Evolutionary conservation across 208 protist species (phyloP).

Genomic region (Leishmania turanica): DNA sequence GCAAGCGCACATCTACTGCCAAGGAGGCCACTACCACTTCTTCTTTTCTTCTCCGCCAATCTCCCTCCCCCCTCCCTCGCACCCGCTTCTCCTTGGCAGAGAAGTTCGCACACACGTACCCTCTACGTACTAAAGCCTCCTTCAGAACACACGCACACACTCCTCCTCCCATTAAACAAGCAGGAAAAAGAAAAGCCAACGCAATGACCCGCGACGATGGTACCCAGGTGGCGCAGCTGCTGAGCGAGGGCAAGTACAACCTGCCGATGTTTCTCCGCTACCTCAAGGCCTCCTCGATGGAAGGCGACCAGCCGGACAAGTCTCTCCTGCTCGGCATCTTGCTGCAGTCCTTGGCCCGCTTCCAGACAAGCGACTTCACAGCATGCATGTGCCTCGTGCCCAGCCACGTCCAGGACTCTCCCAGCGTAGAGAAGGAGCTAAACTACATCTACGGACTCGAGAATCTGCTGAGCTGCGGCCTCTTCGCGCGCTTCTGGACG

Average conservation of each 20-base stretch:
- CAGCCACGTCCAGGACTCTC: conserved; percentile 78
- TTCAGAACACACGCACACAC: not conserved
- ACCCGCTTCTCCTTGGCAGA: not conserved
- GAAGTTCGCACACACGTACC: not conserved
- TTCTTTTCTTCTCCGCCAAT: not conserved
- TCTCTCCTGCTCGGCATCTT: conserved; percentile 77
- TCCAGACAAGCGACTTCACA: conserved; percentile 86
- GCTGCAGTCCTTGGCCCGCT: conserved; percentile 83
- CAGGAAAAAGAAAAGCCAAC: not conserved
- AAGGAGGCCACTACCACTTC: not conserved
- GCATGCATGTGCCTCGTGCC: conserved; percentile 87
- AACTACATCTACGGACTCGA: conserved; percentile 88
- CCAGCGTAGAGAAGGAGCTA: conserved; percentile 78
- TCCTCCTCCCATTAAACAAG: not conserved
- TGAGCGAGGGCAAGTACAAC: conserved; percentile 85
- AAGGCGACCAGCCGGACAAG: conserved; percentile 76
- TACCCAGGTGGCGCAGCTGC: conserved; percentile 74
- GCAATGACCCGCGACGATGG: conserved; percentile 53
- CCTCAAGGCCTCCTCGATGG: conserved; percentile 66
- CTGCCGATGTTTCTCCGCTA: conserved; percentile 82
- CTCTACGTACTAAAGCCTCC: not conserved
- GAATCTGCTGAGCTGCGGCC: conserved; percentile 84
- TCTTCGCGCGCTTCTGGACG: conserved; percentile 81
- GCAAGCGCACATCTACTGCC: not conserved
- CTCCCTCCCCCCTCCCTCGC: not conserved